Conservation (phyloP, 108 stramenopile species). For the Skeletonema grethae region DNA sequence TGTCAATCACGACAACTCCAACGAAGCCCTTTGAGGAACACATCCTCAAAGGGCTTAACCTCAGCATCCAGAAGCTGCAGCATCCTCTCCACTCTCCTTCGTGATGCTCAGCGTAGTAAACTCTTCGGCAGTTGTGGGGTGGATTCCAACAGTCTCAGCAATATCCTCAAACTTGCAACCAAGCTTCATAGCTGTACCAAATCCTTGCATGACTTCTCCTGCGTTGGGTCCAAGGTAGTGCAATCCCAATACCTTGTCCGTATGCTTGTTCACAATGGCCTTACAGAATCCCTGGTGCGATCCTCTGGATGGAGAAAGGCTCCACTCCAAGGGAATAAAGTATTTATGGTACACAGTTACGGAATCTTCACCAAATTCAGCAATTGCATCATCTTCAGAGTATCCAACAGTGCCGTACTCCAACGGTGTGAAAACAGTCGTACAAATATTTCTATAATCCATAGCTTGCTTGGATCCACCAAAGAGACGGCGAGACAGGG, state of each 20-base stretch:
- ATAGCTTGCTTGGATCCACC: slow-evolving; percentile 83
- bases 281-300: slow-evolving; percentile 84
- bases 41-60: slow-evolving; percentile 93
- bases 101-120: slow-evolving; percentile 85
- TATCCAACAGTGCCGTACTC: slow-evolving; percentile 95
- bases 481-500: slow-evolving; percentile 92
- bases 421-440: slow-evolving; percentile 97
- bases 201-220: slow-evolving; percentile 97
- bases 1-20: slow-evolving; percentile 2
- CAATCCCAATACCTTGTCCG: slow-evolving; percentile 89
- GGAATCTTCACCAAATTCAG: slow-evolving; percentile 75
- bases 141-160: slow-evolving; percentile 94
- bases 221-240: slow-evolving; percentile 98
- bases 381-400: slow-evolving; percentile 94
- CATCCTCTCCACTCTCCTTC: slow-evolving; percentile 89
- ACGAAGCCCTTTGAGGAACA: slow-evolving; percentile 35
- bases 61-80: slow-evolving; percentile 96
- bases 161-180: slow-evolving; percentile 85
- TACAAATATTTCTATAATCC: slow-evolving; percentile 93
- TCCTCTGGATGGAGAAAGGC: slow-evolving; percentile 68
- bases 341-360: slow-evolving; percentile 93
- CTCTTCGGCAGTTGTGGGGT: slow-evolving; percentile 95
- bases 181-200: slow-evolving; percentile 90
- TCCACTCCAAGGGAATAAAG: slow-evolving; percentile 96
- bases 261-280: slow-evolving; percentile 81